A percentile compares a stretch with the other conserved stretches of the same genome.
Evolutionary conservation across 768 basidiomycete genomes (phyloP).

Genomic region (Pholiota conissans): DNA sequence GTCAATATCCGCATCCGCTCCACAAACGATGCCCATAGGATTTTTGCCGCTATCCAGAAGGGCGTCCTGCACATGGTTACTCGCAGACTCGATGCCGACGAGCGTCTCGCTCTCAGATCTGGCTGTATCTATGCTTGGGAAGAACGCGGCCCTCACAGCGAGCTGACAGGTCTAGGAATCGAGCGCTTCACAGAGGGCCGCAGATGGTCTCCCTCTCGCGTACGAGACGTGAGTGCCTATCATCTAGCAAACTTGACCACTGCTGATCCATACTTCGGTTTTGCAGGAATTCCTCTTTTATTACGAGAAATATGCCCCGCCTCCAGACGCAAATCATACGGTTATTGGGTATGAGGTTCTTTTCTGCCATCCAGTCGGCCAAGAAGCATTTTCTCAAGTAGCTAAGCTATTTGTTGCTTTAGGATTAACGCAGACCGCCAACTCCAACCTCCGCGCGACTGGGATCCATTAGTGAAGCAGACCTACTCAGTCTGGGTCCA

Average conservation of each 20-base stretch:
- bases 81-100: slow-evolving; percentile 75
- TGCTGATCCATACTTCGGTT: slow-evolving; percentile 13
- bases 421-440: slow-evolving; percentile 40
- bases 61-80: slow-evolving; percentile 71
- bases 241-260: slow-evolving; percentile 5
- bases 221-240: slow-evolving; percentile 64
- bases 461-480: slow-evolving; percentile 78
- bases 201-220: slow-evolving; percentile 81
- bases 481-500: slow-evolving; percentile 82
- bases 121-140: slow-evolving; percentile 72
- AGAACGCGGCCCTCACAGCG: slow-evolving; percentile 70
- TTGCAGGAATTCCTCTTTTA: slow-evolving; percentile 81
- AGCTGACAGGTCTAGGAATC: slow-evolving; percentile 78
- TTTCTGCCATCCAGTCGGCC: neutral
- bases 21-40: slow-evolving; percentile 75
- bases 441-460: slow-evolving; percentile 56
- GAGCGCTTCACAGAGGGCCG: slow-evolving; percentile 85
- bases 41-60: slow-evolving; percentile 71
- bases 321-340: slow-evolving; percentile 41
- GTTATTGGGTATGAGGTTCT: slow-evolving; percentile 33
- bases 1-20: slow-evolving; percentile 74
- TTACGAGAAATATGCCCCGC: slow-evolving; percentile 68
- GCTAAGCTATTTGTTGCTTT: slow-evolving; percentile 12
- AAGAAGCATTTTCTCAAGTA: neutral
- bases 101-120: slow-evolving; percentile 56